Conservation (phyloP, 352 stramenopile genomes). For the Phytophthora citricola region DNA sequence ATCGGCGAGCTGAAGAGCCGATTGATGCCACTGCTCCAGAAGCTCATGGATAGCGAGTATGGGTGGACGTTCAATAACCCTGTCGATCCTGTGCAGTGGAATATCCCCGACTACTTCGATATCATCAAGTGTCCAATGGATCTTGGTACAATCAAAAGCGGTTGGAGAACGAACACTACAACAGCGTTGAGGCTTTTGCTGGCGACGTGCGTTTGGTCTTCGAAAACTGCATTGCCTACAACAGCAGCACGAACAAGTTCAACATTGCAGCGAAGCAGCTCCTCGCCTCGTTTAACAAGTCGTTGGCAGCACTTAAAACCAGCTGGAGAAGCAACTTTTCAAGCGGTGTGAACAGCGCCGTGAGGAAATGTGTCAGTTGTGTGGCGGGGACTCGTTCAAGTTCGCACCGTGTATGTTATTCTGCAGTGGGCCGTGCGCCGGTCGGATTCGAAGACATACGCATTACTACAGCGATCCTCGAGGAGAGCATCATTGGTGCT, state of each 20-base stretch:
- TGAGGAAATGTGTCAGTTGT: constrained; percentile 91
- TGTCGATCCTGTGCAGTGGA: constrained; percentile 95
- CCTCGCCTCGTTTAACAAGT: constrained; percentile 77
- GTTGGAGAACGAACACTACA: constrained; percentile 96
- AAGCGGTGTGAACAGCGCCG: constrained; percentile 83
- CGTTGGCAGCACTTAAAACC: constrained; percentile 72
- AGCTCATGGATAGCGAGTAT: constrained; percentile 91
- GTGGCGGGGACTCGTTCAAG: constrained; percentile 90
- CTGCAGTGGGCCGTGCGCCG: constrained; percentile 85
- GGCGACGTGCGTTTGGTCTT: constrained; percentile 90
- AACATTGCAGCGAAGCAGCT: constrained; percentile 87
- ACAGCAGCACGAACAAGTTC: constrained; percentile 91
- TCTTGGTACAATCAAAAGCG: constrained; percentile 98
- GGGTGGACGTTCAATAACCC: constrained; percentile 94
- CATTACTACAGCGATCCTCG: constrained; percentile 90
- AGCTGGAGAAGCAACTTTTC: constrained; percentile 87
- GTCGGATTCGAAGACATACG: constrained; percentile 84
- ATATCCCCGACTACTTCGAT: constrained; percentile 93
- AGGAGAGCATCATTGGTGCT: constrained; percentile 89
- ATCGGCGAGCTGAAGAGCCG: constrained; percentile 85
- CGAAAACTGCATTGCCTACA: constrained; percentile 92
- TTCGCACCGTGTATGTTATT: constrained; percentile 92
- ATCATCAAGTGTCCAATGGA: constrained; percentile 99
- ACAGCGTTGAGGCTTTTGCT: constrained; percentile 87
- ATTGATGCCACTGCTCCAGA: constrained; percentile 82